Evolutionary conservation across 2,329 filamentous ascomycete species (phyloP), one percentile per base, ranked within the genome.

Genomic region (Coniochaeta sp.): DNA sequence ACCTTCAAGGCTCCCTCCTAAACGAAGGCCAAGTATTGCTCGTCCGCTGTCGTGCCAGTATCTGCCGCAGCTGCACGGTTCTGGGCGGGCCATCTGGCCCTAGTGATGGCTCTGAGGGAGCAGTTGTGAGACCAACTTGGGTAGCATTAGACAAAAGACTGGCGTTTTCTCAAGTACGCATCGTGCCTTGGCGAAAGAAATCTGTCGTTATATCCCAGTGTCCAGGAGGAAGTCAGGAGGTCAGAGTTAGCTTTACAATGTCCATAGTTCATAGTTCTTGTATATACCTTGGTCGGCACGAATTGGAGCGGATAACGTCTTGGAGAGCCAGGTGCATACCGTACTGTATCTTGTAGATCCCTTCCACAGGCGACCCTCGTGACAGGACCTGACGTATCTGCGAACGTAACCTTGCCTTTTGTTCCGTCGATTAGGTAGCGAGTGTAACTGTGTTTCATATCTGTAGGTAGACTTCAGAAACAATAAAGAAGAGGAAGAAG

Each of bases 1-100:
- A 71, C 69, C 57, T 70, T 70, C 56, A 62, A 63, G 44, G 47
- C 47, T 19, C 42, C 16, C 3, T 17, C 47, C 47, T 52, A 52
- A 52, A 9, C 24, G 47, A 30, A 30, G 4, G 47, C 24, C 47
- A 17, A 14, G 47, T n/a, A 12, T 52, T 7, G 47, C 47, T 28
- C 26, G 47, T 52, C 14, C 26, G 17, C 12, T 30, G 17, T 17
- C 47, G 47, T 52, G 47, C 30, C 47, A 22, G 47, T 30, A 28
- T 52, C 47, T 52, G 44, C 44, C 14, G 44, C 44, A 52, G 24
- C 47, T 17, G 16, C 26, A 30, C 47, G 47, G 12, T 52, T 52
- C 10, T 52, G 47, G 26, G 12, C 47, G 17, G n/a, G 22, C 24
- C 12, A 22, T 22, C 47, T 8, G 47, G 47, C 14, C 22, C 8